phyloP scores from a whole-genome alignment of 176 grass and related monocot species.

The Avena sativa region DNA sequence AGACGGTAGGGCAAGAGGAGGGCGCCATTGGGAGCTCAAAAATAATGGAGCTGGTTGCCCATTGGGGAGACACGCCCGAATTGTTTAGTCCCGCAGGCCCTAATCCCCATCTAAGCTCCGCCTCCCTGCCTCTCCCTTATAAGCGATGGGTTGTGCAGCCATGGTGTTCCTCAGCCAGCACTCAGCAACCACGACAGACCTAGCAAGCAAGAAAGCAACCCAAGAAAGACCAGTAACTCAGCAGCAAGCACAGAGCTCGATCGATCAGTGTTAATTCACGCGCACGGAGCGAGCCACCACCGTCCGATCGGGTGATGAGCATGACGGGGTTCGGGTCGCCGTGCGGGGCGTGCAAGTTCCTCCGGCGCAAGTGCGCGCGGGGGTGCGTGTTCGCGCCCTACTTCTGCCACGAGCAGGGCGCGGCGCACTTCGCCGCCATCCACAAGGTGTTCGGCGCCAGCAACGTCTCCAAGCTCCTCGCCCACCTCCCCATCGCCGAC shows the following conservation, averaged over 20 bases:
- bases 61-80: slow-evolving; percentile 56
- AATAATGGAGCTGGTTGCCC: slow-evolving; percentile 77
- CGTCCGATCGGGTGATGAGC: neutral
- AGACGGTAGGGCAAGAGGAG: neutral
- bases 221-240: neutral
- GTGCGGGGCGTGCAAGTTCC: slow-evolving; percentile 97
- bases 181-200: neutral
- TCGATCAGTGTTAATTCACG: neutral
- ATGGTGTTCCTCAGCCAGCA: slow-evolving; percentile 25
- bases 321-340: slow-evolving; percentile 95
- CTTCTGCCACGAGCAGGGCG: slow-evolving; percentile 99
- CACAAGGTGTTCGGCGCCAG: slow-evolving; percentile 98
- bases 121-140: slow-evolving; percentile 57
- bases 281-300: neutral
- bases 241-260: neutral
- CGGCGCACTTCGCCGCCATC: slow-evolving; percentile 89
- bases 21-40: slow-evolving; percentile 61
- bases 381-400: slow-evolving; percentile 96
- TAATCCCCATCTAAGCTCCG: slow-evolving; percentile 42
- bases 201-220: neutral
- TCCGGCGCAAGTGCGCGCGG: slow-evolving; percentile 84
- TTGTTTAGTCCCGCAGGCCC: slow-evolving; percentile 58
- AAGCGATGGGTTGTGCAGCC: slow-evolving; percentile 44
- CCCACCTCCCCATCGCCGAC: slow-evolving; percentile 74
- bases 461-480: slow-evolving; percentile 94